Base-by-base conservation (phyloP, 2,329 filamentous ascomycete genomes). In the Xylaria sp. region DNA sequence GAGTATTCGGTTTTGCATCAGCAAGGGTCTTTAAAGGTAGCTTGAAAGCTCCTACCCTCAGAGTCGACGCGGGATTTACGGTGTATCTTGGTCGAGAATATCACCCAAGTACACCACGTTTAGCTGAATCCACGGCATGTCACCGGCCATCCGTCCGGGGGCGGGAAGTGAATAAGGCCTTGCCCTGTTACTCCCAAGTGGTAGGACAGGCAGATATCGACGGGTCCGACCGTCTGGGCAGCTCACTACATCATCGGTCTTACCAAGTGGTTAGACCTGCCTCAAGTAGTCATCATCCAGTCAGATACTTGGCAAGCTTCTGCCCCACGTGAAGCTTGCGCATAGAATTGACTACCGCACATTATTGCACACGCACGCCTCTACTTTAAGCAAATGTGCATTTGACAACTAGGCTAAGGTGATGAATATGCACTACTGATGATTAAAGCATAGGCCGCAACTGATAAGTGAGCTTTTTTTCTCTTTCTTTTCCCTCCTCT, bases 41-140 rank as follows among this genome's bases (percentile, higher is more conserved):
- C 75, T 77, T 76, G 68, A 76, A 74, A 77, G 75, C 75, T 75
- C 75, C 74, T 72, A 76, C 74, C 75, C 74, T 75, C 59, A 19
- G 39, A 59, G 46, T 56, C 40, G 43, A 45, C 45, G 39, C 13
- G 47, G 58, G 57, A 55, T 53, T 37, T 24, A 22, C 26, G 46
- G 47, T 42, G 44, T 39, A 47, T 55, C 58, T 49, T 39, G 26
- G n/a, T 42, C 37, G 13, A 39, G 7, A 44, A 47, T 29, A 44
- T 44, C 39, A 44, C 46, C 44, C 5, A 41, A 34, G 44, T 40
- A 38, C 49, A 24, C 46, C 19, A 39, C 45, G 40, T 50, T 13
- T 56, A 39, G 44, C 39, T 34, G 38, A 38, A 39, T 47, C 46
- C 43, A 11, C n/a, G 19, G 42, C 48, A 49, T 40, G 17, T 41